A percentile compares a stretch with the other conserved stretches of the same genome.
Evolutionary conservation across 805 yeast genomes (phyloP).

Genomic region (Nakazawaea wickerhamii): DNA sequence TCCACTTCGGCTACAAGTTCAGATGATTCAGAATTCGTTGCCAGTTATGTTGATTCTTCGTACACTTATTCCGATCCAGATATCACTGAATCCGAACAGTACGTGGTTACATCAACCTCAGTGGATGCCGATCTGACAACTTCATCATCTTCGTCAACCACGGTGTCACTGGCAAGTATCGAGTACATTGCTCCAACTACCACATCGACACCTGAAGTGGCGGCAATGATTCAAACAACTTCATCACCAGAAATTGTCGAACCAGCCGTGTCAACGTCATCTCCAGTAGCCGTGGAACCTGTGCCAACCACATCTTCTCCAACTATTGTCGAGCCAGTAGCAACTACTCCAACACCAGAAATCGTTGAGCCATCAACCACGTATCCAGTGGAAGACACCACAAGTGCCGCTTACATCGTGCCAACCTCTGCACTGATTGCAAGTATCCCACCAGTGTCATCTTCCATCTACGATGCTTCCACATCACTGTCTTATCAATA

Average conservation of each 20-base stretch:
- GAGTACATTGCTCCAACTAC: not conserved
- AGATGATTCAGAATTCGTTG: not conserved
- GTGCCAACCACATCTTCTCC: not conserved
- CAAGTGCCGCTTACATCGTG: too few relatives aligned
- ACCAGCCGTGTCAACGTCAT: not conserved
- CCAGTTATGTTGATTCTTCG: not conserved
- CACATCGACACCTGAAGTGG: not conserved
- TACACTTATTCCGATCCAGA: not conserved
- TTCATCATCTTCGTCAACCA: not conserved
- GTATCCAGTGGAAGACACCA: too few relatives aligned
- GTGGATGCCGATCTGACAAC: constrained; percentile 1
- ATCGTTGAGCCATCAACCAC: too few relatives aligned
- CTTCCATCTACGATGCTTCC: too few relatives aligned
- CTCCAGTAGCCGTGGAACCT: not conserved
- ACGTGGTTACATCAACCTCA: not conserved
- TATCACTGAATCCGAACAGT: not conserved
- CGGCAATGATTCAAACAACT: not conserved
- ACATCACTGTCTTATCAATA: not conserved
- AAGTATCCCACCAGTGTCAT: too few relatives aligned
- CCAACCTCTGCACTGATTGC: too few relatives aligned
- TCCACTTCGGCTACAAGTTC: too few relatives aligned
- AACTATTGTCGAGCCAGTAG: not conserved
- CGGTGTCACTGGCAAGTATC: not conserved
- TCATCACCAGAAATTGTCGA: too few relatives aligned
- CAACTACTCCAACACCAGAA: not conserved